A percentile compares a stretch with the other conserved stretches of the same genome.
phyloP scores from a whole-genome alignment of 2,329 filamentous ascomycete genomes.

The Epichloe coenophiala region DNA sequence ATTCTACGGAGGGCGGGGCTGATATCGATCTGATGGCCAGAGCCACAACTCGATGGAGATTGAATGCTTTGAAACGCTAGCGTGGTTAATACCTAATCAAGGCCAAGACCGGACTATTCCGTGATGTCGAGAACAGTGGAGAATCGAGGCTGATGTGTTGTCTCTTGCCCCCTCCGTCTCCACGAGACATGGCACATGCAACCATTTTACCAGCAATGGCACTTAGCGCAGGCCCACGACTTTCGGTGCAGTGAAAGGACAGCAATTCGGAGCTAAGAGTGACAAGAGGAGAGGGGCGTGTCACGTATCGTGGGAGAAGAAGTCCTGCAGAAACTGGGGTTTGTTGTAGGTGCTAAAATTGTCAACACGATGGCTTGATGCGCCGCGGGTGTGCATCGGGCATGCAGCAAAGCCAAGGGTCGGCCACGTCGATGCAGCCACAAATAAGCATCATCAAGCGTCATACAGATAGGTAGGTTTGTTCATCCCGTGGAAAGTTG shows the following conservation, averaged over 20 bases:
- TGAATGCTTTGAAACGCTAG: no score
- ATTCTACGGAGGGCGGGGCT: background rate
- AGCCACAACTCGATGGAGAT: background rate
- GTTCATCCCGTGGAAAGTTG: background rate
- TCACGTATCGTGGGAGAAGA: background rate
- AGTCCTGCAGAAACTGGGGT: background rate
- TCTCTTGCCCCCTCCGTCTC: background rate
- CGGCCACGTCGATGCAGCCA: background rate
- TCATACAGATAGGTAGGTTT: background rate
- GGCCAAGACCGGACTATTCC: background rate
- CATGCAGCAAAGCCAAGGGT: background rate
- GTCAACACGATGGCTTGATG: background rate
- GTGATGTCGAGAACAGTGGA: background rate
- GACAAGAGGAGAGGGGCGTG: background rate
- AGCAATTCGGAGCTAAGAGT: background rate
- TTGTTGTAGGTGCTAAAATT: background rate
- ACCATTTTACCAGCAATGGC: background rate
- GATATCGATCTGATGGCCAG: background rate
- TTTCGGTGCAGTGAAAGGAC: background rate
- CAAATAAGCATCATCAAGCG: background rate
- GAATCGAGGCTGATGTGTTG: background rate
- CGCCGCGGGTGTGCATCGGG: background rate
- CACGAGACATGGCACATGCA: background rate
- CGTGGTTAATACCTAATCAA: background rate
- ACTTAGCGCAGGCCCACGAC: conserved; percentile 1